Base-by-base conservation (phyloP, 306 rosid species). In the Quercus aquifolioides region DNA sequence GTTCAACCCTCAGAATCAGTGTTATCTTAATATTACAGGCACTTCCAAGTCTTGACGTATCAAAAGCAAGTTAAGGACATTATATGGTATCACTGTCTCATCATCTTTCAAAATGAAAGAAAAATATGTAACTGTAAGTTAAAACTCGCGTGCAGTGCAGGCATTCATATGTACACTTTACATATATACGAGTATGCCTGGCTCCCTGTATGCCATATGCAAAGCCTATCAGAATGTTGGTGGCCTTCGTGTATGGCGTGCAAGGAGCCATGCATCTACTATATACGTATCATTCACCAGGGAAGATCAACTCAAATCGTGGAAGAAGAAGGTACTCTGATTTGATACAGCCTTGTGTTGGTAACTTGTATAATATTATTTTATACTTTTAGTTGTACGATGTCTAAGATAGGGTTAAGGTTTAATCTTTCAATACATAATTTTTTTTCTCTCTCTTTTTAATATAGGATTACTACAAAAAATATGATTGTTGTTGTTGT, bases 151-250 rank as follows among this genome's bases (percentile, higher is more conserved):
- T 2, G 46, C 46, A 38, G 11, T 38, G 46, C 46, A 41, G 46
- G 46, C 46, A 41, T 41, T 8, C 46, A 41, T 41, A 41, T 41
- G 2, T 41, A 41, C 46, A 20, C 46, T 5, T 65, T 33, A 35
- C 25, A 14, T 43, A 15, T 12, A 6, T 46, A 35, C 57, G 13
- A 8, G 71, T 46, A 72, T 84, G 84, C 87, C 87, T 84, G 82
- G 82, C 87, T 84, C 87, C 87, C 67, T 81, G 85, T 78, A 85
- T 81, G 88, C 85, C 88, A 85, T 85, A 35, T 55, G 80, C 74
- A 20, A 49, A 38, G 88, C 55, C 74, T 75, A 74, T 78, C 85
- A 80, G 59, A 21, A 11, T 55, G 60, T 64, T 71, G 84, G 80
- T 76, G 82, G 80, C 84, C 69, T 84, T 56, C 77, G 70, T 17